phyloP scores from a whole-genome alignment of 2,329 filamentous ascomycete genomes.

The Aspergillus floridensis region DNA sequence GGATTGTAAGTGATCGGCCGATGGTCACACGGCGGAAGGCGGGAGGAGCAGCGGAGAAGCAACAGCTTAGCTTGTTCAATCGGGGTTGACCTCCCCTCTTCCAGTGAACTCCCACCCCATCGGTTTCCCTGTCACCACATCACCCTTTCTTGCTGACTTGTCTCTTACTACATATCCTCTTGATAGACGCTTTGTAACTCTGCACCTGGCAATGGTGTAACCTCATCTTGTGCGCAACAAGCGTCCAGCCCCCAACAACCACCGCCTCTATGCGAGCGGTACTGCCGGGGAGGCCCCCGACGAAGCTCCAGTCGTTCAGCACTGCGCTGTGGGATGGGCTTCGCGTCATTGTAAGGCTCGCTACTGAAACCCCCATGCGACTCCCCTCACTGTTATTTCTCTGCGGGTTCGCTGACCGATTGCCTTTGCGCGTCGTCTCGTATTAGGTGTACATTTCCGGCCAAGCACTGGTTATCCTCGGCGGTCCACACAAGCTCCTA shows the following conservation, averaged over 20 bases:
- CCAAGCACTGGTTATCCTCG: constrained; percentile 79
- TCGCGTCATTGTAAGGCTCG: constrained; percentile 66
- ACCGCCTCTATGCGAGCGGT: constrained; percentile 68
- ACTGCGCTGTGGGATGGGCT: constrained; percentile 70
- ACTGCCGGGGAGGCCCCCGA: constrained; percentile 74
- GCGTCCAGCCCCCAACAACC: constrained; percentile 23
- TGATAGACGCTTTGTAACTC: background rate
- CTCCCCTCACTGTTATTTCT: background rate
- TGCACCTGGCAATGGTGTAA: constrained; percentile 35
- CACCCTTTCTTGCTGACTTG: background rate
- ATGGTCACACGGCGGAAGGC: constrained; percentile 17
- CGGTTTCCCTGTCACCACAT: background rate
- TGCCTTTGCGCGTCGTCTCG: constrained; percentile 13
- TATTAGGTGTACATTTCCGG: constrained; percentile 82
- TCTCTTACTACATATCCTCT: background rate
- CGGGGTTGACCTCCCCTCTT: background rate
- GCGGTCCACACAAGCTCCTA: constrained; percentile 68
- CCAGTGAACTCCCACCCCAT: background rate
- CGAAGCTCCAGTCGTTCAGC: constrained; percentile 73
- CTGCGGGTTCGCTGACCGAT: constrained; percentile 9
- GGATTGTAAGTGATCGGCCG: constrained; percentile 1
- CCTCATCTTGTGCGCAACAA: constrained; percentile 25
- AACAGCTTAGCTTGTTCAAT: constrained; percentile 12
- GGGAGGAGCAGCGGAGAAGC: constrained; percentile 13
- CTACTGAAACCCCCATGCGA: too few relatives aligned